Percentiles rank a stretch among this genome's conserved stretches.
phyloP scores from a whole-genome alignment of 2,329 filamentous ascomycete species.

The Ramularia collo-cygni region DNA sequence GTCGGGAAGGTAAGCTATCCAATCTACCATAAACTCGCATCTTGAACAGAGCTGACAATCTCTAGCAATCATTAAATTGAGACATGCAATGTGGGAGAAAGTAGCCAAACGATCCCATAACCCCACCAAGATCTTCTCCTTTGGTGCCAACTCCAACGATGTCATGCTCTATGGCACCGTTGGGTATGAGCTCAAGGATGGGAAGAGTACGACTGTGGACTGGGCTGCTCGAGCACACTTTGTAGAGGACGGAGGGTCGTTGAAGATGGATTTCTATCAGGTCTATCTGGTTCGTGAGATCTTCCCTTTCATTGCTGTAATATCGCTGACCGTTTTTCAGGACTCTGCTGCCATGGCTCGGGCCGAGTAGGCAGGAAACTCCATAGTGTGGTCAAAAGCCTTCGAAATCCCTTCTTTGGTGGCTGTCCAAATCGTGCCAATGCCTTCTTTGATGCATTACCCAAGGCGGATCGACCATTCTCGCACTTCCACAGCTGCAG shows the following conservation, averaged over 20 bases:
- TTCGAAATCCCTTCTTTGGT: no score
- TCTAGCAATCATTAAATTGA: slow-evolving; percentile 46
- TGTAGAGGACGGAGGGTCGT: slow-evolving; percentile 44
- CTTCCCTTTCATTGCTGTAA: neutral
- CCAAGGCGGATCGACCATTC: no score
- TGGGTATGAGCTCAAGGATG: slow-evolving; percentile 47
- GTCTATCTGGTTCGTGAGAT: slow-evolving; percentile 46
- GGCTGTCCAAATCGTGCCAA: no score
- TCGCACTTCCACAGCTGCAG: no score
- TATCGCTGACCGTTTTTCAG: slow-evolving; percentile 6
- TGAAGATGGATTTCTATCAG: slow-evolving; percentile 50
- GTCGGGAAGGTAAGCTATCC: slow-evolving; percentile 37
- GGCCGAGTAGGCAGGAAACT: slow-evolving; percentile 17
- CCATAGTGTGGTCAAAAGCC: no score
- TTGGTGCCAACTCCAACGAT: slow-evolving; percentile 40
- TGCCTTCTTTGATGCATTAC: no score
- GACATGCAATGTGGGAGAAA: slow-evolving; percentile 49
- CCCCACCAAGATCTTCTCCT: slow-evolving; percentile 45
- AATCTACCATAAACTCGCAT: neutral
- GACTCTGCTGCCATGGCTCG: slow-evolving; percentile 22
- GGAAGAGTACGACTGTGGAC: slow-evolving; percentile 39
- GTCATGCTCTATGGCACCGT: slow-evolving; percentile 51
- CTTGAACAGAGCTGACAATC: neutral
- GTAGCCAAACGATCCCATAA: slow-evolving; percentile 42
- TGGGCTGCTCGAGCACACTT: slow-evolving; percentile 52